Evolutionary conservation across 768 basidiomycete genomes (phyloP), one percentile per base, ranked within the genome.

Genomic region (Xerocomellus chrysenteron): DNA sequence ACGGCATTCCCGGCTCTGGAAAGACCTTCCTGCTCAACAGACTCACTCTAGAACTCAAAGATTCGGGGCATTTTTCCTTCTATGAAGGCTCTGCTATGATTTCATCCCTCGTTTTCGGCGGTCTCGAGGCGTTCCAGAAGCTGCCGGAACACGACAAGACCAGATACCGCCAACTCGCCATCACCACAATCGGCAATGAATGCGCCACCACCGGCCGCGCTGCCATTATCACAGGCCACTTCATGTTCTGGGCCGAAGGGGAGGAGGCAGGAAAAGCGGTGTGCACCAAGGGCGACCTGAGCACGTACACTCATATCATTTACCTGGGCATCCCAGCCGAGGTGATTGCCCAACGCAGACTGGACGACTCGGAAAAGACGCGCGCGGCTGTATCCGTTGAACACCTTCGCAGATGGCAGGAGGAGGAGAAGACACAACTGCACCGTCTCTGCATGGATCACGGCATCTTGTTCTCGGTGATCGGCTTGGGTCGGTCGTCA

Each of bases 261-360:
- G 57, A 58, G 57, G 54, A 58, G 46, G 58, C 57, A 46, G 58
- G 50, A 60, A 60, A 59, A 54, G 50, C 7, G 46, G 58, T 60
- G 51, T 60, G 57, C 41, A 60, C 58, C 41, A 60, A n/a, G 36
- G 57, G 47, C 24, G 54, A 58, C 47, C 57, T 58, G 57, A 58
- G 47, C 57, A 58, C 57, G n/a, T 58, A 58, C 57, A 58, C 57
- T 35, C 57, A 58, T 45, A 56, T 58, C 54, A 58, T 58, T 40
- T 58, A 58, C 42, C 54, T 58, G 42, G 43, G n/a, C 42, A 11
- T 58, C 47, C 54, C 57, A 41, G 54, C 47, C 30, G 54, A 56
- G 47, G 47, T 58, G 57, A 56, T 58, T 49, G 57, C 43, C 47
- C 57, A 58, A 58, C 54, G 47, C 57, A 58, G 57, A 58, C 47